Evolutionary conservation across 305 asterid species (phyloP).

Genomic region (Solanum aculeatissimum): DNA sequence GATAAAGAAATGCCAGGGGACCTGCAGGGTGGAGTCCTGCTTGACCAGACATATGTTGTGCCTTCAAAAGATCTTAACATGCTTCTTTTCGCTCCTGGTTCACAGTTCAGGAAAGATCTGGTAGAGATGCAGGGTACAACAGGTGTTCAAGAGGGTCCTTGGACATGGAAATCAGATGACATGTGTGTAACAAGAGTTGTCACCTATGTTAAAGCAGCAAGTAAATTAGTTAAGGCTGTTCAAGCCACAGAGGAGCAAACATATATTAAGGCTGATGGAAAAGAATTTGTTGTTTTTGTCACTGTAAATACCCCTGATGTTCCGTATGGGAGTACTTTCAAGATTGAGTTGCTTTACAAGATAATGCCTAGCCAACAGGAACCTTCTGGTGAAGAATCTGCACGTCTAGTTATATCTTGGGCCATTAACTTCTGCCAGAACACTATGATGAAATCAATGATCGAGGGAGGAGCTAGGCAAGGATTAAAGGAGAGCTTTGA

Average conservation of each 20-base stretch:
- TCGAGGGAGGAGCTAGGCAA: slow-evolving; percentile 65
- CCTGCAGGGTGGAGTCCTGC: slow-evolving; percentile 64
- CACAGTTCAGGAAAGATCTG: slow-evolving; percentile 43
- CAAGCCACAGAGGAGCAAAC: slow-evolving; percentile 76
- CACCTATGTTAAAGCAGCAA: slow-evolving; percentile 59
- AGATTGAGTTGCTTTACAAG: slow-evolving; percentile 58
- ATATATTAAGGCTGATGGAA: slow-evolving; percentile 39
- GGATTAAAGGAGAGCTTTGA: slow-evolving; percentile 74
- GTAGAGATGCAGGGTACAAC: slow-evolving; percentile 56
- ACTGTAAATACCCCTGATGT: slow-evolving; percentile 74
- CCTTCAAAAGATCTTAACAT: slow-evolving; percentile 47
- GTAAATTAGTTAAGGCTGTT: slow-evolving; percentile 62
- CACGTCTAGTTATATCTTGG: slow-evolving; percentile 68
- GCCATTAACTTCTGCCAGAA: slow-evolving; percentile 48
- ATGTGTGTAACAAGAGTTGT: slow-evolving; percentile 42
- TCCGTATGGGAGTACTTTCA: slow-evolving; percentile 72
- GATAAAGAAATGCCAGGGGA: slow-evolving; percentile 40
- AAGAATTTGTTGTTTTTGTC: slow-evolving; percentile 46
- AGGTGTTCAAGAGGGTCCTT: slow-evolving; percentile 52
- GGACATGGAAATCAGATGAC: slow-evolving; percentile 49
- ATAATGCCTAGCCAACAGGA: slow-evolving; percentile 36
- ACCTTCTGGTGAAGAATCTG: slow-evolving; percentile 38
- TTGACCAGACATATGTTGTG: slow-evolving; percentile 45
- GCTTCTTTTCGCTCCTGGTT: slow-evolving; percentile 50
- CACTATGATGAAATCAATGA: slow-evolving; percentile 73